Base-by-base conservation (phyloP, 306 rosid genomes). In the Ammopiptanthus mongolicus region DNA sequence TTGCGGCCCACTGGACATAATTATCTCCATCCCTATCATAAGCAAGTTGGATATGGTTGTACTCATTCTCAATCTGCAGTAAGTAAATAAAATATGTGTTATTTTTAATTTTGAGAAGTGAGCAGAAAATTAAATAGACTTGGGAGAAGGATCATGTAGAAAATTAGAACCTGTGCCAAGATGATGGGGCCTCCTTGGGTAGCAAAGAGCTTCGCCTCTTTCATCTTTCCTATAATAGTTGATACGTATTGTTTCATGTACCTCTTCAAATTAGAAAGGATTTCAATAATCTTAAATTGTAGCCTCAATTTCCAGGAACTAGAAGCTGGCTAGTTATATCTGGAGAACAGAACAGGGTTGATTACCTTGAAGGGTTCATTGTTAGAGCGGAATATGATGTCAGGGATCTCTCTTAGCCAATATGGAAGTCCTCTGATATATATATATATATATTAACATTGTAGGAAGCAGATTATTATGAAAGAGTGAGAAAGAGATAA, bases 171-270 rank as follows among this genome's bases (percentile, higher is more conserved):
- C 97, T 94, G 99, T n/a, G 98, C 64, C 75, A 96, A 65, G 76
- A 96, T 85, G 75, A 96, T 90, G 37, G 99, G 99, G 34, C 99
- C 99, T 68, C 99, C 99, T 76, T 96, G 90, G 18, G 92, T 66
- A 78, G 87, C 84, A 84, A 90, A 92, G 28, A 96, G 86, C 37
- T 90, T 89, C 78, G 72, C 87, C 0, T 80, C 74, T 65, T 80
- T 81, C 92, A 90, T 85, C 85, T 10, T 80, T 0, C 74, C 21
- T 23, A 88, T 8, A 41, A 96, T 48, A 82, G 51, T 80, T 62
- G 71, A 3, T 47, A 83, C 90, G 22, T 46, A 96, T 12, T 69
- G 39, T 78, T 86, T 60, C 99, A 96, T 96, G 84, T 85, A 17
- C 15, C 12, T 13, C 99, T 95, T 84, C 83, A 83, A 71, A 87